phyloP scores from a whole-genome alignment of 352 stramenopile species.

The Phytopythium delawarense region DNA sequence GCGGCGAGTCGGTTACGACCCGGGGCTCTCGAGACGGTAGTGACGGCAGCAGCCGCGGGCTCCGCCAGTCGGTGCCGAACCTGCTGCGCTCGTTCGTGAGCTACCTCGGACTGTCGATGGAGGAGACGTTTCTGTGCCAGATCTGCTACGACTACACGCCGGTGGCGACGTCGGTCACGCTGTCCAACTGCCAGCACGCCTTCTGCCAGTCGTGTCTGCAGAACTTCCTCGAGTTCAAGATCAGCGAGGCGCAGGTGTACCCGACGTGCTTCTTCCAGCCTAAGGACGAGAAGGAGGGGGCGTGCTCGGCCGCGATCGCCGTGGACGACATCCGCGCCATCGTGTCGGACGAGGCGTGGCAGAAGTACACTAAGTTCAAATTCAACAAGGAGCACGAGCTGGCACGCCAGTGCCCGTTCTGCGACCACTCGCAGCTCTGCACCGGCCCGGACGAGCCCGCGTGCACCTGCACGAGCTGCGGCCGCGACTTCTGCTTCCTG shows the following conservation, averaged over 20 bases:
- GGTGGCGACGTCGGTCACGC: conserved; percentile 25
- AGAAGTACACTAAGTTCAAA: conserved; percentile 80
- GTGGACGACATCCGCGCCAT: conserved; percentile 41
- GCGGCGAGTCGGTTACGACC: neutral
- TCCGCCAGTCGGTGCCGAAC: conserved; percentile 31
- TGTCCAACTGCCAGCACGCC: conserved; percentile 44
- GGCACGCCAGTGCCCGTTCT: conserved; percentile 56
- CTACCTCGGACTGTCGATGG: conserved; percentile 53
- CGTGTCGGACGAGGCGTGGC: conserved; percentile 47
- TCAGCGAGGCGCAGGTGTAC: conserved; percentile 64
- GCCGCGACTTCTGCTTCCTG: conserved; percentile 78
- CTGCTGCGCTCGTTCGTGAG: conserved; percentile 49
- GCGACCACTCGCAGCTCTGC: conserved; percentile 53
- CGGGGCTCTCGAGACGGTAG: conserved; percentile 21
- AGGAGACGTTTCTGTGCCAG: conserved; percentile 70
- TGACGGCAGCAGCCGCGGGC: conserved; percentile 13
- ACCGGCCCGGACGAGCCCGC: conserved; percentile 33
- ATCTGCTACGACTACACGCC: conserved; percentile 72
- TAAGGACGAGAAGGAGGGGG: conserved; percentile 21
- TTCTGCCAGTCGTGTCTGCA: conserved; percentile 63
- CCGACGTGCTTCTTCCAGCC: conserved; percentile 62
- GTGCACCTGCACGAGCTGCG: conserved; percentile 37
- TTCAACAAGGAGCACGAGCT: conserved; percentile 78
- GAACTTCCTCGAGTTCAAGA: conserved; percentile 70
- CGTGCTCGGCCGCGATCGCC: conserved; percentile 38